phyloP scores from a whole-genome alignment of 1,139 yeast species.

The Hyphopichia wangnamkhiaoensis region DNA sequence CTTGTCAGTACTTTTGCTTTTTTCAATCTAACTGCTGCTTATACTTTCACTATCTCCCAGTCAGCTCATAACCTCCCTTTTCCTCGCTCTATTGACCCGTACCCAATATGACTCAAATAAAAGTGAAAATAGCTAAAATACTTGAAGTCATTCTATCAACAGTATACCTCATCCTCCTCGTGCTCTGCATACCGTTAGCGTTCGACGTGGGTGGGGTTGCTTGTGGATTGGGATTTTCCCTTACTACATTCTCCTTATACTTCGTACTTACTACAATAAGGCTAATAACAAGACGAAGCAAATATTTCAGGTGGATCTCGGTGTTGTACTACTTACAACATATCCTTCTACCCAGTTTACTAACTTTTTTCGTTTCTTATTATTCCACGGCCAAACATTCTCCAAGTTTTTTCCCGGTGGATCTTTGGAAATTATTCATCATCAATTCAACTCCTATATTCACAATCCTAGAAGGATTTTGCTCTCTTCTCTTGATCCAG shows the following conservation, averaged over 20 bases:
- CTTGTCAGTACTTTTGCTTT: too few relatives aligned
- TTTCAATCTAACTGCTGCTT: too few relatives aligned
- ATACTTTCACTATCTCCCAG: too few relatives aligned
- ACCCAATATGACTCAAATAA: neutral
- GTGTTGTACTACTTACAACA: slow-evolving; percentile 79
- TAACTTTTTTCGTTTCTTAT: slow-evolving; percentile 68
- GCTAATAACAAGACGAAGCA: slow-evolving; percentile 50
- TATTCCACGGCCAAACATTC: slow-evolving; percentile 22
- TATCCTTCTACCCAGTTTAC: slow-evolving; percentile 75
- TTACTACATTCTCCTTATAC: slow-evolving; percentile 69
- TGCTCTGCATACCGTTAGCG: slow-evolving; percentile 88
- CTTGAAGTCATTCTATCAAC: slow-evolving; percentile 45
- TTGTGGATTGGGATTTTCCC: slow-evolving; percentile 87
- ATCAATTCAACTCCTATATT: slow-evolving; percentile 85
- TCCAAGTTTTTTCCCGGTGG: slow-evolving; percentile 18
- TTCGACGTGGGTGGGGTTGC: slow-evolving; percentile 90
- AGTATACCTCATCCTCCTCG: slow-evolving; percentile 63
- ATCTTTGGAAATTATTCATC: slow-evolving; percentile 66
- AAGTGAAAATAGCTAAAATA: neutral
- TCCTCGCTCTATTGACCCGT: neutral
- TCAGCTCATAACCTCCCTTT: neutral
- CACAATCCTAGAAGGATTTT: slow-evolving; percentile 88
- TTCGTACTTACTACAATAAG: slow-evolving; percentile 73
- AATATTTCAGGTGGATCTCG: slow-evolving; percentile 55
- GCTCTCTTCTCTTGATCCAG: slow-evolving; percentile 85